These are phyloP conservation scores for Aspergillus sclerotialis DNA, from an alignment of 2,329 filamentous ascomycete genomes.

Conservation along the genomic window DNA sequence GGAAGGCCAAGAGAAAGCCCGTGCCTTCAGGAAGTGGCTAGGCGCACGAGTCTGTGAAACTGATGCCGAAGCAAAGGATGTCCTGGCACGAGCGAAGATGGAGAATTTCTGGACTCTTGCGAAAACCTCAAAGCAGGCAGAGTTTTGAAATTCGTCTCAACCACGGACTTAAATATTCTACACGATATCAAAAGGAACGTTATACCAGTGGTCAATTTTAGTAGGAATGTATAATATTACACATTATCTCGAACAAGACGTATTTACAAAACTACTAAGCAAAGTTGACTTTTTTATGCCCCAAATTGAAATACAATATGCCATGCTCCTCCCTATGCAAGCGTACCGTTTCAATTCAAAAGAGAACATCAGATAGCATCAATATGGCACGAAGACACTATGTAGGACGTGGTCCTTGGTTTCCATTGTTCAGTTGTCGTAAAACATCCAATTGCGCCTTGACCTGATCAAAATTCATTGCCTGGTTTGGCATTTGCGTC, in stretches of 20 bases:
- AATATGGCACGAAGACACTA: slow-evolving; percentile 9
- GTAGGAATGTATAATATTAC: not conserved
- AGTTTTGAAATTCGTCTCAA: slow-evolving; percentile 17
- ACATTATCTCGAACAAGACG: not conserved
- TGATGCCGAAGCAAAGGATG: slow-evolving; percentile 78
- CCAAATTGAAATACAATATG: slow-evolving; percentile 1
- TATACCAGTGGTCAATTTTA: not conserved
- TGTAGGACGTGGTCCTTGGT: slow-evolving; percentile 23
- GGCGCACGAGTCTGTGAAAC: slow-evolving; percentile 82
- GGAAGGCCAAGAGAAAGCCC: slow-evolving; percentile 77
- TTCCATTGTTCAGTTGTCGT: slow-evolving; percentile 28
- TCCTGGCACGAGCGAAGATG: slow-evolving; percentile 73
- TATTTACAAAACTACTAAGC: not conserved
- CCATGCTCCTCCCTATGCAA: slow-evolving; percentile 17
- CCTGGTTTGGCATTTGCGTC: slow-evolving; percentile 17
- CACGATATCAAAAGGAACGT: slow-evolving; percentile 4
- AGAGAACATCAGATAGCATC: slow-evolving; percentile 5
- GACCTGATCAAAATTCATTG: slow-evolving; percentile 34
- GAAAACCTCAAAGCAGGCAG: slow-evolving; percentile 52
- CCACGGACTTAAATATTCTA: too few relatives aligned
- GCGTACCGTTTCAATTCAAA: slow-evolving; percentile 9
- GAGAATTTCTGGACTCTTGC: slow-evolving; percentile 93
- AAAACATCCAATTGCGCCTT: slow-evolving; percentile 37
- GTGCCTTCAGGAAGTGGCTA: slow-evolving; percentile 80
- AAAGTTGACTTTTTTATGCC: slow-evolving; percentile 7